Evolutionary conservation across 2,329 filamentous ascomycete species (phyloP).

Genomic region (Colletotrichum sp.): DNA sequence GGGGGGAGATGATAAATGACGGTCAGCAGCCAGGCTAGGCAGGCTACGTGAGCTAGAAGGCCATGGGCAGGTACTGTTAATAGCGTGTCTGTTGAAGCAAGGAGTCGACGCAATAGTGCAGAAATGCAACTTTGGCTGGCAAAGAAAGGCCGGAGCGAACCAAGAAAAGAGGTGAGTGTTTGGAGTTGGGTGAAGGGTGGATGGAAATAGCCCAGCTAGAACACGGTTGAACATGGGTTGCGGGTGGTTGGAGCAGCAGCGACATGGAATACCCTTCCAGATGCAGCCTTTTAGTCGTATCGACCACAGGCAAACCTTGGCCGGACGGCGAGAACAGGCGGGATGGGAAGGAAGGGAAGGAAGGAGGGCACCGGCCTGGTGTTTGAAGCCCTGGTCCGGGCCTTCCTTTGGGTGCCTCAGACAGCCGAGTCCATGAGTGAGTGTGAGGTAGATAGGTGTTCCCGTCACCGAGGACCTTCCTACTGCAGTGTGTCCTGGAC

Average conservation of each 20-base stretch:
- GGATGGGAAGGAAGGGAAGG: neutral
- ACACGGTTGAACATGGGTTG: neutral
- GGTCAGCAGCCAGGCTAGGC: neutral
- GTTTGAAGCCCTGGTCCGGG: neutral
- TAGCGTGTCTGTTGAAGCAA: neutral
- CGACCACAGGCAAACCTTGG: neutral
- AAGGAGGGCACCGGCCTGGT: neutral
- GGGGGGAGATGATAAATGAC: neutral
- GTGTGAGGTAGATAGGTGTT: neutral
- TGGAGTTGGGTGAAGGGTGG: neutral
- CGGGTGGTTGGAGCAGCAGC: neutral
- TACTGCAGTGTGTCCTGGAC: neutral
- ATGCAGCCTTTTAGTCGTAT: neutral
- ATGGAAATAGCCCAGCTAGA: neutral
- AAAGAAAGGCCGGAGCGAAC: neutral
- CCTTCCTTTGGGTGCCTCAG: neutral
- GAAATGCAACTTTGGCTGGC: neutral
- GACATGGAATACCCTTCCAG: conserved; percentile 8
- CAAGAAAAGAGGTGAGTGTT: neutral
- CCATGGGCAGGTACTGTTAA: neutral
- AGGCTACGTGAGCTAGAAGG: neutral
- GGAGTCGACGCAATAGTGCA: neutral
- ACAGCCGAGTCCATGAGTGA: neutral
- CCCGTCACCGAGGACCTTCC: neutral
- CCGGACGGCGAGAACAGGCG: neutral